Conservation (phyloP, 2,329 filamentous ascomycete species). For the Ophidiomyces ophidiicola region DNA sequence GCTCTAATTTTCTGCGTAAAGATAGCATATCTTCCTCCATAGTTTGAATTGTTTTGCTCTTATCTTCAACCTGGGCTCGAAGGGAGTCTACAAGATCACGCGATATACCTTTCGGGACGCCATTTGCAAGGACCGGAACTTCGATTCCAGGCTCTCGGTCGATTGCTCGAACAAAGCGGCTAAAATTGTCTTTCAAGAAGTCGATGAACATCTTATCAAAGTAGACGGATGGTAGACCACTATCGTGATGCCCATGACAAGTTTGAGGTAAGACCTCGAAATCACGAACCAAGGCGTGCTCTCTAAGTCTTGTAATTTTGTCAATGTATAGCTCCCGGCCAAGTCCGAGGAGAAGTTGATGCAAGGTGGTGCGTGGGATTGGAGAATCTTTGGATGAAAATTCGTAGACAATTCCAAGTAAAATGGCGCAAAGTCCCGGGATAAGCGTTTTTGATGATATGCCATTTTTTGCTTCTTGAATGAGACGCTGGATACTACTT, state of each 20-base stretch:
- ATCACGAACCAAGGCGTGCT: constrained; percentile 68
- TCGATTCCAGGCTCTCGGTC: constrained; percentile 85
- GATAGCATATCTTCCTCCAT: constrained; percentile 45
- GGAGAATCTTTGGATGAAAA: constrained; percentile 97
- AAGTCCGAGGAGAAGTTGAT: constrained; percentile 64
- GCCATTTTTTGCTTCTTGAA: constrained; percentile 58
- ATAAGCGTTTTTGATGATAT: constrained; percentile 52
- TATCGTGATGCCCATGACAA: constrained; percentile 40
- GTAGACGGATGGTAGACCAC: constrained; percentile 62
- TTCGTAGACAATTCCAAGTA: constrained; percentile 84
- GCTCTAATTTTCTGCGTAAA: constrained; percentile 47
- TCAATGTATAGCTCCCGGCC: constrained; percentile 81
- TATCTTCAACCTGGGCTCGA: constrained; percentile 63
- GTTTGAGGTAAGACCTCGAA: constrained; percentile 76
- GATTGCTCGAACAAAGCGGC: constrained; percentile 67
- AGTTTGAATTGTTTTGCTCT: constrained; percentile 48
- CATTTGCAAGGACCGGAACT: constrained; percentile 65
- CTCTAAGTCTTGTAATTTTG: constrained; percentile 62
- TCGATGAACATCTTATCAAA: constrained; percentile 82
- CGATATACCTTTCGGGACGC: constrained; percentile 80
- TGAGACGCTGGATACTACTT: constrained; percentile 76
- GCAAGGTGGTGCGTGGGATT: constrained; percentile 66
- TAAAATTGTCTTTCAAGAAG: constrained; percentile 93
- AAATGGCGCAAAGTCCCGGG: constrained; percentile 68
- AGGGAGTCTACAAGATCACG: constrained; percentile 81